Percentiles rank a stretch among this genome's conserved stretches.
Conservation (phyloP, 768 basidiomycete genomes). For the Lentinula raphanica region DNA sequence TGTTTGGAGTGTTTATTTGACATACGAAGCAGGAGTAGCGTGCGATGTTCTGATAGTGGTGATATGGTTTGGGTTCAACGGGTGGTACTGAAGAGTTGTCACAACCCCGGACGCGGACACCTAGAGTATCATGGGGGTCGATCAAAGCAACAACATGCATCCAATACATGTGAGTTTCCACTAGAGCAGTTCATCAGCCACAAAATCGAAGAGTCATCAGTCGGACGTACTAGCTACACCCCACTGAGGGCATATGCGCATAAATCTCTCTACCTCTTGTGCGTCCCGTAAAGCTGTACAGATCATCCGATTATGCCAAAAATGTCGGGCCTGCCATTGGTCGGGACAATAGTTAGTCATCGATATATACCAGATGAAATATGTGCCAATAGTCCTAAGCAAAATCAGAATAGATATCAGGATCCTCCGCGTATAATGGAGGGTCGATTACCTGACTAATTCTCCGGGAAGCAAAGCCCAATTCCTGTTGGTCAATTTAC, state of each 20-base stretch:
- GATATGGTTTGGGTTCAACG: constrained; percentile 43
- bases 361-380: constrained; percentile 6
- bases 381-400: background rate
- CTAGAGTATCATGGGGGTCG: constrained; percentile 57
- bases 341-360: constrained; percentile 4
- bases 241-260: constrained; percentile 62
- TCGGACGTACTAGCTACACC: constrained; percentile 47
- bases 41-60: constrained; percentile 58
- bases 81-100: constrained; percentile 31
- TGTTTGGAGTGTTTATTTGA: constrained; percentile 57
- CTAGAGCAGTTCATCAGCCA: constrained; percentile 25
- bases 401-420: background rate
- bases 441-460: background rate
- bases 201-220: background rate
- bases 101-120: constrained; percentile 41
- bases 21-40: constrained; percentile 57
- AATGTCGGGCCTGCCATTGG: constrained; percentile 26
- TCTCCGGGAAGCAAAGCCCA: constrained; percentile 6
- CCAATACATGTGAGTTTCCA: constrained; percentile 71
- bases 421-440: background rate
- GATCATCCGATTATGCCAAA: constrained; percentile 59
- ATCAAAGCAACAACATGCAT: constrained; percentile 54
- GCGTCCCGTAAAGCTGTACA: constrained; percentile 62
- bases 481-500: constrained; percentile 1
- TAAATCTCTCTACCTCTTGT: constrained; percentile 52